Conservation (phyloP, 2,329 filamentous ascomycete genomes). For the Pseudocercospora cruenta region DNA sequence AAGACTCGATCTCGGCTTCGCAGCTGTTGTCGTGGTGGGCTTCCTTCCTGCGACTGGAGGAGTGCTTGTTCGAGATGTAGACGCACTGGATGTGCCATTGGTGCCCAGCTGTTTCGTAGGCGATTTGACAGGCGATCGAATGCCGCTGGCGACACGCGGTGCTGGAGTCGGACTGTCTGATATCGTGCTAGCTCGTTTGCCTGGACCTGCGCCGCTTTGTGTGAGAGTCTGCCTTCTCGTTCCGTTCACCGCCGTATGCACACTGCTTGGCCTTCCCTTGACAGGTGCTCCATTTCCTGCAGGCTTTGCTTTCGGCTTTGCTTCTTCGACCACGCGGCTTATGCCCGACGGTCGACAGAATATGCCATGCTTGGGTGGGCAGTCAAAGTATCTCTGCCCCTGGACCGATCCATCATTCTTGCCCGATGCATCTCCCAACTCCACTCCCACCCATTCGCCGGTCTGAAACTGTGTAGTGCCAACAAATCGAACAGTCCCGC, state of each 20-base stretch:
- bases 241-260: constrained; percentile 37
- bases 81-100: constrained; percentile 56
- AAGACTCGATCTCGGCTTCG: constrained; percentile 61
- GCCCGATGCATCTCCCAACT: constrained; percentile 77
- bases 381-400: constrained; percentile 87
- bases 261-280: constrained; percentile 48
- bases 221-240: constrained; percentile 35
- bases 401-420: constrained; percentile 95
- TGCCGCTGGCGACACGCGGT: constrained; percentile 58
- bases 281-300: constrained; percentile 37
- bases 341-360: constrained; percentile 79
- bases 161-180: constrained; percentile 73
- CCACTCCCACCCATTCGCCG: constrained; percentile 87
- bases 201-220: constrained; percentile 14
- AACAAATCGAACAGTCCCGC: constrained; percentile 77
- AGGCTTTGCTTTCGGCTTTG: constrained; percentile 31
- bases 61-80: constrained; percentile 66
- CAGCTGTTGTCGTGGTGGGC: constrained; percentile 38
- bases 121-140: constrained; percentile 75
- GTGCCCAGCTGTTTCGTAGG: constrained; percentile 72
- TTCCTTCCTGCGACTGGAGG: constrained; percentile 56
- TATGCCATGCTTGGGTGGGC: constrained; percentile 72
- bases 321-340: constrained; percentile 49
- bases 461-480: constrained; percentile 78
- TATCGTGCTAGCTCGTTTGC: constrained; percentile 50